Evolutionary conservation across 768 basidiomycete species (phyloP).

Genomic region (Podaxis rugospora): DNA sequence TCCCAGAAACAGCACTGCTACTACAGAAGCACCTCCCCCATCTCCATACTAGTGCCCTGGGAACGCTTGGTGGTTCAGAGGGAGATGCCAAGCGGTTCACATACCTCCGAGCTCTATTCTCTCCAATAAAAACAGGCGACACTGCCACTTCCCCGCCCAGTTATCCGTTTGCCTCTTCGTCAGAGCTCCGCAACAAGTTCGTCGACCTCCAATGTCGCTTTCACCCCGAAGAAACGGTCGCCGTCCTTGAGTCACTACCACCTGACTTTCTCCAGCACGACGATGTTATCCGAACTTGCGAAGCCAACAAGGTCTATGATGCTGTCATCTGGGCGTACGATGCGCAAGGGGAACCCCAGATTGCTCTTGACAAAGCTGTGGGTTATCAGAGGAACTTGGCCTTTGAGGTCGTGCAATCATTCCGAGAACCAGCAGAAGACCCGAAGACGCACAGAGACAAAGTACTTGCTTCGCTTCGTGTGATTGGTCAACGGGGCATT

Average conservation of each 20-base stretch:
- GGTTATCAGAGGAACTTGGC: constrained; percentile 36
- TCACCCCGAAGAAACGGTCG: constrained; percentile 59
- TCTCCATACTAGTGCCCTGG: constrained; percentile 62
- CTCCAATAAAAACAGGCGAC: constrained; percentile 38
- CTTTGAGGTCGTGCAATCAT: constrained; percentile 36
- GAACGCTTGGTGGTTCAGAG: constrained; percentile 34
- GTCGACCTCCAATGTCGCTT: constrained; percentile 70
- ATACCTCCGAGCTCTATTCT: constrained; percentile 74
- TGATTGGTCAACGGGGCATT: constrained; percentile 57
- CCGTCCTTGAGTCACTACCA: constrained; percentile 54
- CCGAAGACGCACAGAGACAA: constrained; percentile 22
- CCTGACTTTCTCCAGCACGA: constrained; percentile 50
- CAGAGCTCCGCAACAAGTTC: constrained; percentile 54
- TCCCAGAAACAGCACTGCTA: constrained; percentile 67
- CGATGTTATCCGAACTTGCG: constrained; percentile 58
- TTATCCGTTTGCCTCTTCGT: constrained; percentile 44
- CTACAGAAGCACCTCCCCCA: constrained; percentile 65
- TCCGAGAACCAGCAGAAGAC: constrained; percentile 35
- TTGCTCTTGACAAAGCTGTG: constrained; percentile 66
- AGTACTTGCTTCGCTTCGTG: constrained; percentile 46
- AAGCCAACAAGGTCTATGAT: constrained; percentile 59
- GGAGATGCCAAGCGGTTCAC: constrained; percentile 55
- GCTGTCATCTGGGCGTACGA: constrained; percentile 82
- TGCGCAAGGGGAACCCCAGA: constrained; percentile 53
- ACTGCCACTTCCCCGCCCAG: constrained; percentile 19